A percentile compares a stretch with the other conserved stretches of the same genome.
Evolutionary conservation across 805 yeast genomes (phyloP).

Genomic region (Schizosaccharomyces lindneri): DNA sequence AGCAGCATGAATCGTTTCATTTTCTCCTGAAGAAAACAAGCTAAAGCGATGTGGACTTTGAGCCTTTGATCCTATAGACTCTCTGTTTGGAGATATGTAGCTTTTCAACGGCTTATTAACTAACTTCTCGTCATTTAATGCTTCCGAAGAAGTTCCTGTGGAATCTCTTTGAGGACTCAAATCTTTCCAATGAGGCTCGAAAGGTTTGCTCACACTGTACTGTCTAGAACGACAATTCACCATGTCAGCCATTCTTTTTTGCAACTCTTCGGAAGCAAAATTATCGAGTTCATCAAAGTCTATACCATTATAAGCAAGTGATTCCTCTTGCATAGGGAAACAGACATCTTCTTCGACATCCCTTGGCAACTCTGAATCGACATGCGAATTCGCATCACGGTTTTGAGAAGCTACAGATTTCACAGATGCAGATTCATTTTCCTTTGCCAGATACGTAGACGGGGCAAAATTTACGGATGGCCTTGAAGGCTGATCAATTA

Average conservation of each 20-base stretch:
- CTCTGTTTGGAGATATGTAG: background rate
- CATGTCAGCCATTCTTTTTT: slow-evolving; percentile 4
- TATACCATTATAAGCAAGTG: slow-evolving; percentile 35
- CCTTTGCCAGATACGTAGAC: background rate
- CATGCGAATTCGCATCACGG: background rate
- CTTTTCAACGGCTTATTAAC: slow-evolving; percentile 3
- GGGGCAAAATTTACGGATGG: background rate
- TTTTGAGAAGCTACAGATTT: background rate
- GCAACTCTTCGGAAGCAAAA: slow-evolving; percentile 15
- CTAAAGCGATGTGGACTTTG: slow-evolving; percentile 53
- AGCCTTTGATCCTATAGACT: background rate
- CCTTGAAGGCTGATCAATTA: background rate
- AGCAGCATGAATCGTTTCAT: slow-evolving; percentile 72
- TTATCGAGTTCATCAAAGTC: slow-evolving; percentile 81
- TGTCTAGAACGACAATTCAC: slow-evolving; percentile 3
- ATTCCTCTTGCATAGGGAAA: slow-evolving; percentile 60
- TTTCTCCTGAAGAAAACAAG: slow-evolving; percentile 57
- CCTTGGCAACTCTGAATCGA: slow-evolving; percentile 16
- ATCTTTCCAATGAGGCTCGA: slow-evolving; percentile 3
- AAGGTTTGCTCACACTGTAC: slow-evolving; percentile 6
- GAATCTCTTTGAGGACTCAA: background rate
- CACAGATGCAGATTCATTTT: too few relatives aligned
- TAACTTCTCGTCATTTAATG: background rate
- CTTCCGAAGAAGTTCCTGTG: background rate
- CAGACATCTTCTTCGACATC: slow-evolving; percentile 96